Evolutionary conservation across 306 rosid species (phyloP).

Genomic region (Glycine soja): DNA sequence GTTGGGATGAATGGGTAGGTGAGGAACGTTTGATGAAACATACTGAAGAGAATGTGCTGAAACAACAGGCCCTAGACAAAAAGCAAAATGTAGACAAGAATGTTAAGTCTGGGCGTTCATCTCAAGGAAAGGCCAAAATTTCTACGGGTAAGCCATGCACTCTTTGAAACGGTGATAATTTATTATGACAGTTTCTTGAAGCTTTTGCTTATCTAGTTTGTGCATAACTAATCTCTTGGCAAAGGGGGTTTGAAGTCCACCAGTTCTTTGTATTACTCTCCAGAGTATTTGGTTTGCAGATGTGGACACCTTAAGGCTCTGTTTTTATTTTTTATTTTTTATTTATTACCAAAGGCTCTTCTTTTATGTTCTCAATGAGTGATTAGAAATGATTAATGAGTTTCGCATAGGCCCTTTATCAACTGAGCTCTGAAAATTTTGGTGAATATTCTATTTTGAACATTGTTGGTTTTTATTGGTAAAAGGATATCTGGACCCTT

Average conservation of each 20-base stretch:
- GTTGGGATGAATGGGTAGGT: slow-evolving; percentile 99
- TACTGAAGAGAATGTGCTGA: slow-evolving; percentile 72
- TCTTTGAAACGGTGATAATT: slow-evolving; percentile 27
- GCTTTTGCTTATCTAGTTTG: slow-evolving; percentile 33
- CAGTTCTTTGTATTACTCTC: neutral
- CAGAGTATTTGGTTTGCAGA: slow-evolving; percentile 1
- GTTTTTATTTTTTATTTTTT: neutral
- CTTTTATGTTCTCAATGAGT: neutral
- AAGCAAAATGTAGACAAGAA: slow-evolving; percentile 77
- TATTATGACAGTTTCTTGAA: slow-evolving; percentile 32
- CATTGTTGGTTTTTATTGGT: neutral
- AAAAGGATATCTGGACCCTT: neutral
- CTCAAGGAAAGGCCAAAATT: slow-evolving; percentile 70
- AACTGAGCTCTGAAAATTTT: slow-evolving; percentile 17
- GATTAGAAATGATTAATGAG: slow-evolving; percentile 24
- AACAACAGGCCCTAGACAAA: slow-evolving; percentile 75
- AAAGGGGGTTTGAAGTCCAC: slow-evolving; percentile 5
- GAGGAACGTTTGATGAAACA: slow-evolving; percentile 79
- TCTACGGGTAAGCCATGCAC: slow-evolving; percentile 61
- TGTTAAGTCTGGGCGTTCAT: slow-evolving; percentile 74
- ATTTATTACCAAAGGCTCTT: neutral
- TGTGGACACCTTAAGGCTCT: slow-evolving; percentile 23
- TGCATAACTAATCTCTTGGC: slow-evolving; percentile 14
- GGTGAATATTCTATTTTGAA: slow-evolving; percentile 10
- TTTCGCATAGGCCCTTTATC: slow-evolving; percentile 5